Conservation (phyloP, 306 rosid species). For the Pyrus betulifolia region DNA sequence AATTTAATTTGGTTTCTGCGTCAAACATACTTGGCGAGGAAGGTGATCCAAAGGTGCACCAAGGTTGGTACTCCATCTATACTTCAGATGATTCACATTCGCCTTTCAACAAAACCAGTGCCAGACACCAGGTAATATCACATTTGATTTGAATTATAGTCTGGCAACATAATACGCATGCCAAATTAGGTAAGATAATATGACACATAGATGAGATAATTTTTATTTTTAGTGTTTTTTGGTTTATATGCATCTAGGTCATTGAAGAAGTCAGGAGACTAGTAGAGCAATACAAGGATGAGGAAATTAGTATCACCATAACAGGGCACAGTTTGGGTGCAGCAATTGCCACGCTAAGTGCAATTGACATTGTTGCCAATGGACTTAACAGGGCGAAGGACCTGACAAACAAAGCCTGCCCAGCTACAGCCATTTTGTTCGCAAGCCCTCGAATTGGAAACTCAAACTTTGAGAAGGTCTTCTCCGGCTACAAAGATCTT, state of each 20-base stretch:
- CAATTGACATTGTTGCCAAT: slow-evolving; percentile 47
- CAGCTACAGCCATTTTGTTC: slow-evolving; percentile 47
- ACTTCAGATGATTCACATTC: slow-evolving; percentile 41
- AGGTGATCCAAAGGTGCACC: slow-evolving; percentile 41
- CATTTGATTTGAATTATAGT: not conserved
- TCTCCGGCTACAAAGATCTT: slow-evolving; percentile 22
- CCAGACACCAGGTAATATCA: slow-evolving; percentile 46
- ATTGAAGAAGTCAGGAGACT: slow-evolving; percentile 54
- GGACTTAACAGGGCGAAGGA: slow-evolving; percentile 28
- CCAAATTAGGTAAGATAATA: not conserved
- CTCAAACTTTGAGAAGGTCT: slow-evolving; percentile 17
- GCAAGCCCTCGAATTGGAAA: slow-evolving; percentile 60
- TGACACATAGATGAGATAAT: not conserved
- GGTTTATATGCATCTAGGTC: slow-evolving; percentile 28
- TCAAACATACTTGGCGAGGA: slow-evolving; percentile 33
- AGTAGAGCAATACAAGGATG: slow-evolving; percentile 50
- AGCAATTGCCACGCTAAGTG: slow-evolving; percentile 60
- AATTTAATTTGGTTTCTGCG: slow-evolving; percentile 35
- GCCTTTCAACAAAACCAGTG: slow-evolving; percentile 47
- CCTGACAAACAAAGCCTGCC: slow-evolving; percentile 32
- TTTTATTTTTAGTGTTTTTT: not conserved
- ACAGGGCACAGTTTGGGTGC: slow-evolving; percentile 91
- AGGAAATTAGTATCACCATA: slow-evolving; percentile 74
- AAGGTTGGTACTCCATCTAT: slow-evolving; percentile 43
- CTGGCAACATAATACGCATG: not conserved